Conservation (phyloP, 768 basidiomycete species). For the Pseudohyphozyma bogoriensis region DNA sequence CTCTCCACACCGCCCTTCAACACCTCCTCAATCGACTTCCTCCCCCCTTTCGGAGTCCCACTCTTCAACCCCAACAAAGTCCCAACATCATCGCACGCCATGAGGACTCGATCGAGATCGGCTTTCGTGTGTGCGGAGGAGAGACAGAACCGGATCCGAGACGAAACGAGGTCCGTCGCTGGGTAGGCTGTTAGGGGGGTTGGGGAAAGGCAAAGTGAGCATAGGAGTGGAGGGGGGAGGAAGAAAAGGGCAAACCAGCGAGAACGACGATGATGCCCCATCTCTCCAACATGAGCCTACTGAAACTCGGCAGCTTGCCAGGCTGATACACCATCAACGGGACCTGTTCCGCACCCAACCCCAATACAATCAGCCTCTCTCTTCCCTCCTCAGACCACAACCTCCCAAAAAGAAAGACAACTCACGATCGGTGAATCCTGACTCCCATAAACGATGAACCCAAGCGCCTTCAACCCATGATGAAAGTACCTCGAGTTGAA, state of each 20-base stretch:
- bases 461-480: slow-evolving; percentile 71
- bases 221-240: too few relatives aligned
- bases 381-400: too few relatives aligned
- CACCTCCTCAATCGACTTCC: slow-evolving; percentile 22
- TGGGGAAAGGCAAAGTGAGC: too few relatives aligned
- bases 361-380: slow-evolving; percentile 47
- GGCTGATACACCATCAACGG: neutral
- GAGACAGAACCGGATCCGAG: slow-evolving; percentile 85
- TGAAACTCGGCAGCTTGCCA: slow-evolving; percentile 42
- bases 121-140: slow-evolving; percentile 94
- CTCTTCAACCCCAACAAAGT: slow-evolving; percentile 83
- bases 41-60: slow-evolving; percentile 48
- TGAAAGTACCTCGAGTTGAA: slow-evolving; percentile 94
- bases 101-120: slow-evolving; percentile 75
- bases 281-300: slow-evolving; percentile 69
- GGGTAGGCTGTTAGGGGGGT: neutral
- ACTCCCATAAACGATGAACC: slow-evolving; percentile 93
- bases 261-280: slow-evolving; percentile 32
- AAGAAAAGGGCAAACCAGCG: slow-evolving; percentile 15
- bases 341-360: neutral
- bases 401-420: slow-evolving; percentile 82
- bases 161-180: slow-evolving; percentile 68
- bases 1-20: slow-evolving; percentile 20
- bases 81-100: slow-evolving; percentile 86
- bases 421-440: slow-evolving; percentile 84